Evolutionary conservation across 2,329 filamentous ascomycete species (phyloP).

Genomic region (Trichoderma citrinoviride): DNA sequence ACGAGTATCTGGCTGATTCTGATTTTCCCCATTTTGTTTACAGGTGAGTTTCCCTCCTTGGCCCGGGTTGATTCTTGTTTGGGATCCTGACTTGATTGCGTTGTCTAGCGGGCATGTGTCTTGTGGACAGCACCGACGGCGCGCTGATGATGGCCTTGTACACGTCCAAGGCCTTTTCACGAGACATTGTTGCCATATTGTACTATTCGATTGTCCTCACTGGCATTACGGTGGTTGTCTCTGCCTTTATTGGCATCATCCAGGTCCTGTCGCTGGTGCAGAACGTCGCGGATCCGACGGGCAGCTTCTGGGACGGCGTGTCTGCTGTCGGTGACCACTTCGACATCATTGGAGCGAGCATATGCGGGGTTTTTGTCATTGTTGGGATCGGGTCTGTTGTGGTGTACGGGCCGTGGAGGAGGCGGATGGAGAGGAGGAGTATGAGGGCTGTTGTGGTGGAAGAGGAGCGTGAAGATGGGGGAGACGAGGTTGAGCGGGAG

Average conservation of each 20-base stretch:
- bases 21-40: constrained; percentile 87
- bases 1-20: constrained; percentile 93
- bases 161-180: constrained; percentile 71
- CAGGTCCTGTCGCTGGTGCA: constrained; percentile 78
- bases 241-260: constrained; percentile 79
- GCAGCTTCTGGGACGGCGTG: constrained; percentile 89
- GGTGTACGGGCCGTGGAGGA: constrained; percentile 76
- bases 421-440: constrained; percentile 38
- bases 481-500: constrained; percentile 1
- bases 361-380: constrained; percentile 80
- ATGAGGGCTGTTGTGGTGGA: constrained; percentile 14
- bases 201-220: constrained; percentile 93
- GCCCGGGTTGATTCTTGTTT: too few relatives aligned
- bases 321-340: constrained; percentile 73
- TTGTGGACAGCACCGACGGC: constrained; percentile 88
- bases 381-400: constrained; percentile 72
- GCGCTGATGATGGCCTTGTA: constrained; percentile 95
- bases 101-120: constrained; percentile 82
- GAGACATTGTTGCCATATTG: constrained; percentile 82
- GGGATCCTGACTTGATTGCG: neutral
- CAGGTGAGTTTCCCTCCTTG: constrained; percentile 49
- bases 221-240: constrained; percentile 76
- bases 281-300: constrained; percentile 69
- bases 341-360: constrained; percentile 79
- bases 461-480: constrained; percentile 21